Evolutionary conservation across 208 protist genomes (phyloP).

Genomic region (Phytomonas sp.): DNA sequence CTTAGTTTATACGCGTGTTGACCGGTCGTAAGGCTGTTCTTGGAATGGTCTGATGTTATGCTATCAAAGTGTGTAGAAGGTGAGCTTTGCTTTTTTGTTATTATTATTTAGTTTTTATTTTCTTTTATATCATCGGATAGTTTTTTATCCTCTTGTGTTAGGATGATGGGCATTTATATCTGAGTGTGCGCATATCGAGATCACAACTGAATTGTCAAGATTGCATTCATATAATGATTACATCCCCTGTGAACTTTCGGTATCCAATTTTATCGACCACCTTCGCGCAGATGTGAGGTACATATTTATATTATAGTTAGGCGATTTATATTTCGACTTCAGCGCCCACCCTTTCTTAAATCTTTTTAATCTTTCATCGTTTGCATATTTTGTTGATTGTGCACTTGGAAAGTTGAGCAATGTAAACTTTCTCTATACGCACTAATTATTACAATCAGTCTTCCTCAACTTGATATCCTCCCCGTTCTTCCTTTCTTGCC

Average conservation of each 20-base stretch:
- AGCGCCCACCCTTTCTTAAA: neutral
- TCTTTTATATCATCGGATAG: conserved; percentile 1
- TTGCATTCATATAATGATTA: too few relatives aligned
- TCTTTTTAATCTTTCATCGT: conserved; percentile 8
- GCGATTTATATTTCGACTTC: neutral
- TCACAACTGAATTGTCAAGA: too few relatives aligned
- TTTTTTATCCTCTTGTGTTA: neutral
- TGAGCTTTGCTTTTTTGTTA: neutral
- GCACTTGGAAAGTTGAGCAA: neutral
- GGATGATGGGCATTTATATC: too few relatives aligned
- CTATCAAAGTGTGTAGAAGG: neutral
- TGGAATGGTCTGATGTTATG: too few relatives aligned
- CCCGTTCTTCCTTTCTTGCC: neutral
- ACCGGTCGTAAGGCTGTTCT: too few relatives aligned
- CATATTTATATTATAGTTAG: neutral
- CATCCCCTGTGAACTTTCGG: too few relatives aligned
- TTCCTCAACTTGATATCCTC: conserved; percentile 4
- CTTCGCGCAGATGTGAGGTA: too few relatives aligned
- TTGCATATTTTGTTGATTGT: neutral
- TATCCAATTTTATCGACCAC: too few relatives aligned
- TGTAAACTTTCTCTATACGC: neutral
- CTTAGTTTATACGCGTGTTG: too few relatives aligned
- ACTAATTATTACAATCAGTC: neutral
- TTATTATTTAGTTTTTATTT: neutral
- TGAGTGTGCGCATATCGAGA: too few relatives aligned